Percentiles rank a stretch among this genome's conserved stretches.
Conservation (phyloP, 148 eudicot species). For the Hydrangea macrophylla region DNA sequence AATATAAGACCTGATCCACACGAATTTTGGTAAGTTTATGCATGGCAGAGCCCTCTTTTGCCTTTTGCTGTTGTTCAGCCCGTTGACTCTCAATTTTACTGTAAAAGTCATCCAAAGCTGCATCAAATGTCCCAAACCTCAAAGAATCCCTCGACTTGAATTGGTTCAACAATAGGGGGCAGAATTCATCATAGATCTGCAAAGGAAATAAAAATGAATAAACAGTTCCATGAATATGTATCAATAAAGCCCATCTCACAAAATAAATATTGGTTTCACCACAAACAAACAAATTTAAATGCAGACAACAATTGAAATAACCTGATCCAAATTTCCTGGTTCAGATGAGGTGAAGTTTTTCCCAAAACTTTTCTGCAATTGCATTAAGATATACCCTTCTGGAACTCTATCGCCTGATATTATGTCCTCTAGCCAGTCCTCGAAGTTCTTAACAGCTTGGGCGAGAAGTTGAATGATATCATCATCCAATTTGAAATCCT, state of each 20-base stretch:
- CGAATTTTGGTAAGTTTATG: slow-evolving; percentile 85
- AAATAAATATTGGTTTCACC: not conserved
- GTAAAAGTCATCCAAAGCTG: slow-evolving; percentile 92
- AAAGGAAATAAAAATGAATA: slow-evolving; percentile 1
- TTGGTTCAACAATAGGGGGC: slow-evolving; percentile 83
- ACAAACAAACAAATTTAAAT: not conserved
- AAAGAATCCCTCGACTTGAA: slow-evolving; percentile 70
- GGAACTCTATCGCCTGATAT: slow-evolving; percentile 76
- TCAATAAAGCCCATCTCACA: not conserved
- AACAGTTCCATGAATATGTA: not conserved
- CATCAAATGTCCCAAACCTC: slow-evolving; percentile 88
- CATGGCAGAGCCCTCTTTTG: slow-evolving; percentile 85
- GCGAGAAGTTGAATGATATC: slow-evolving; percentile 44
- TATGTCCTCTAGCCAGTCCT: slow-evolving; percentile 90
- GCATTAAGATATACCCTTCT: slow-evolving; percentile 91
- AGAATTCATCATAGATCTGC: slow-evolving; percentile 98
- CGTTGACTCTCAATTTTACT: slow-evolving; percentile 98
- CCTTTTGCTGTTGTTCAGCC: slow-evolving; percentile 76
- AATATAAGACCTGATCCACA: slow-evolving; percentile 68
- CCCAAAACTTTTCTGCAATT: slow-evolving; percentile 40
- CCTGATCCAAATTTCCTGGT: slow-evolving; percentile 47
- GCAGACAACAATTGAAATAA: slow-evolving; percentile 18
- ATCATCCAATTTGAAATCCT: slow-evolving; percentile 56
- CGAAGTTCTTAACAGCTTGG: slow-evolving; percentile 76
- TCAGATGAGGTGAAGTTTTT: slow-evolving; percentile 27